phyloP scores from a whole-genome alignment of 2,329 filamentous ascomycete species.

The Alternaria sp. region DNA sequence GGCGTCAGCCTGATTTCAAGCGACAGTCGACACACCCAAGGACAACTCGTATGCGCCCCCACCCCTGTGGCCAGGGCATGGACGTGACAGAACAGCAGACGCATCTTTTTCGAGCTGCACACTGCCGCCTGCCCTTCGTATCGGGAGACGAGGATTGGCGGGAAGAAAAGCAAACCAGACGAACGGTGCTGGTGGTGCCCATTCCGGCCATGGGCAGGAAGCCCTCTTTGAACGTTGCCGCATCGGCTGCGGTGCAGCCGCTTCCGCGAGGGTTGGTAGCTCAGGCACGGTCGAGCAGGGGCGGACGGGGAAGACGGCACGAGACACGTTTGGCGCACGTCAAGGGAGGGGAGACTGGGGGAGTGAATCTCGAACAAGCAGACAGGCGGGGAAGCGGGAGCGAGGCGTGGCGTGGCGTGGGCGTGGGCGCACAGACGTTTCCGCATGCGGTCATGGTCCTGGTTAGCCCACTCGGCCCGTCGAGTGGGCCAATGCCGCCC shows the following conservation, averaged over 20 bases:
- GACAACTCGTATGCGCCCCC: conserved; percentile 9
- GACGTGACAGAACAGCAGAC: conserved; percentile 22
- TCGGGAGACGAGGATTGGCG: conserved; percentile 12
- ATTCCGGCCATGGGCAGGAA: conserved; percentile 26
- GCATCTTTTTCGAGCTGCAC: conserved; percentile 21
- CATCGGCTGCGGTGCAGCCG: conserved; percentile 33
- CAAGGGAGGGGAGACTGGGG: conserved; percentile 22
- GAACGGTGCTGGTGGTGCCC: conserved; percentile 3
- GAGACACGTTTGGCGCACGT: conserved; percentile 31
- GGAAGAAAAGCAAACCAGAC: conserved; percentile 13
- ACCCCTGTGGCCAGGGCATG: conserved; percentile 19
- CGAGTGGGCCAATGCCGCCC: conserved; percentile 36
- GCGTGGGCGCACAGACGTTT: conserved; percentile 21
- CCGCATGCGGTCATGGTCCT: conserved; percentile 22
- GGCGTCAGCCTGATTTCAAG: conserved; percentile 16
- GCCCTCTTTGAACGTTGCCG: conserved; percentile 32
- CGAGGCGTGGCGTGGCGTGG: conserved; percentile 5
- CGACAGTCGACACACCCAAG: conserved; percentile 24
- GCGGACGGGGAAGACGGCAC: conserved; percentile 44
- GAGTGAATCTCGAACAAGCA: conserved; percentile 28
- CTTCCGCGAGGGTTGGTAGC: conserved; percentile 30
- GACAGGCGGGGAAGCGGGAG: conserved; percentile 37
- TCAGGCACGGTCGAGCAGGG: conserved; percentile 30
- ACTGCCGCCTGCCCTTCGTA: conserved; percentile 20
- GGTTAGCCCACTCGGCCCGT: conserved; percentile 38